Conservation (phyloP, 305 asterid genomes). For the Fraxinus albicans region DNA sequence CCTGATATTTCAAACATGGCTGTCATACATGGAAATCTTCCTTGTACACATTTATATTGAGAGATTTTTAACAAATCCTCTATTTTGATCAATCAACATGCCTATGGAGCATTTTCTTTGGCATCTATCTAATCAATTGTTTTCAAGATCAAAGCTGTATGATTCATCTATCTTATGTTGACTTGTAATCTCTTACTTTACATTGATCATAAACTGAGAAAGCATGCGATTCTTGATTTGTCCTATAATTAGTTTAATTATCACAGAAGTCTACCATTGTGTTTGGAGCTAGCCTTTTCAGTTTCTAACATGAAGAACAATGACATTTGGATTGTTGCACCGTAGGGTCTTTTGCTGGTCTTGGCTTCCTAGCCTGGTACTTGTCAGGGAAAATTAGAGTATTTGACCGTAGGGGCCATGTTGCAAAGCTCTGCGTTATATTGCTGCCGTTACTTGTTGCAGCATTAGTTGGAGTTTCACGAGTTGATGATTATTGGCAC, state of each 20-base stretch:
- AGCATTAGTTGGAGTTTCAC: constrained; percentile 73
- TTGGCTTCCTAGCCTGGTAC: constrained; percentile 80
- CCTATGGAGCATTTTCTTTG: neutral
- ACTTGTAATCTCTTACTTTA: neutral
- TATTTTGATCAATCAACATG: neutral
- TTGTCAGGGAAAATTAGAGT: constrained; percentile 66
- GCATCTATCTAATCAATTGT: neutral
- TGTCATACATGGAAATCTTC: neutral
- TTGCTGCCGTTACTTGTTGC: constrained; percentile 68
- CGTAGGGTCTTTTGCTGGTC: constrained; percentile 93
- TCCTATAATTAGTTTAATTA: neutral
- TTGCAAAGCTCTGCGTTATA: constrained; percentile 70
- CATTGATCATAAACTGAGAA: neutral
- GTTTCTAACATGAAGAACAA: constrained; percentile 14
- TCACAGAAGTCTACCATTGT: neutral
- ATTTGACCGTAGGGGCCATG: constrained; percentile 77
- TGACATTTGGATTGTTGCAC: constrained; percentile 17
- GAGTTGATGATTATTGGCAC: constrained; percentile 93
- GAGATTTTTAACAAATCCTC: neutral
- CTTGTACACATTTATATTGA: neutral
- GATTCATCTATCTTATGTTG: neutral
- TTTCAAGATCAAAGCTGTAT: neutral
- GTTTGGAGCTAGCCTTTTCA: neutral
- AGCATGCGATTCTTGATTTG: neutral
- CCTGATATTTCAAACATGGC: neutral